Evolutionary conservation across 192 early-diverging fungal species (phyloP), one percentile per base, ranked within the genome.

Genomic region (Lobosporangium transversale): DNA sequence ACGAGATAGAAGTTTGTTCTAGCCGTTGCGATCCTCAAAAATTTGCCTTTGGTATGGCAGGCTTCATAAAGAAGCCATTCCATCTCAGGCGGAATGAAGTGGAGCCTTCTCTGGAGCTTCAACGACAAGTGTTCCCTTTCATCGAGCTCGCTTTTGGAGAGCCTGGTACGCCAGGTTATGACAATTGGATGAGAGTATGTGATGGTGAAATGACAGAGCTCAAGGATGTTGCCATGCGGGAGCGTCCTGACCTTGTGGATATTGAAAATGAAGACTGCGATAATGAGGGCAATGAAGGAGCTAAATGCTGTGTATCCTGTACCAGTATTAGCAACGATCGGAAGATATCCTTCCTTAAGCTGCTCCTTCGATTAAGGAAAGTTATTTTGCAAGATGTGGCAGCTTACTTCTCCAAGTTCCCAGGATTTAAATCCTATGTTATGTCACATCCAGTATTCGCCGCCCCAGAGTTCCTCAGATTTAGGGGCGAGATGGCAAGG

Each of bases 101-200:
- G 8, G 7, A 5, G 4, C 64, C 64, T 4, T 21, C 53, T 8
- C 15, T 49, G 0, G 45, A 24, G 2, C 53, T 66, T 18, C 53
- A 57, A 48, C 18, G 32, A 18, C 29, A 26, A 1, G 24, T 66
- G 29, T 66, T 66, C 26, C 64, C 64, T 5, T 66, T 57, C 42
- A 47, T 66, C 31, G 64, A 57, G 45, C 8, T 4, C 10, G 48
- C 59, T 5, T 20, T 26, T 32, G 17, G 18, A 5, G 20, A 27
- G 17, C 31, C 2, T 36, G 32, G 1, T 3, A 14, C 2, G 8
- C 20, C 33, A 10, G 20, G 12, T 20, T n/a, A 51, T 32, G 10
- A 62, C 2, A 3, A 18, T 5, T 62, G 59, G 59, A 17, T 0
- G 44, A 17, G 26, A 14, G 48, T 51, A 23, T 62, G 59, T 30